Evolutionary conservation across 345 rosid genomes (phyloP).

Genomic region (Eucalyptus caleyi): DNA sequence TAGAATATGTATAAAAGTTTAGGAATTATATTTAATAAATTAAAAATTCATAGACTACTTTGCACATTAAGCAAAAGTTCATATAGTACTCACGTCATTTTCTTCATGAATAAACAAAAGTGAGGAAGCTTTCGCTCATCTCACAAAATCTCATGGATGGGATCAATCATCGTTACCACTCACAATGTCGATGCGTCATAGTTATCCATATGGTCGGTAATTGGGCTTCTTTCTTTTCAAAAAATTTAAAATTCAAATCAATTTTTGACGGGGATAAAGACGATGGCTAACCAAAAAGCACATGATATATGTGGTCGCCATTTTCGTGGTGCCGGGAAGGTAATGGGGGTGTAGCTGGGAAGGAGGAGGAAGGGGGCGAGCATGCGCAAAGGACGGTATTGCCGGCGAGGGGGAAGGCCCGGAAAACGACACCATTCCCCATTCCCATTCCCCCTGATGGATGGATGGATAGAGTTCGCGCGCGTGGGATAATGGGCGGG

Average conservation of each 20-base stretch:
- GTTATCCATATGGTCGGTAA: neutral
- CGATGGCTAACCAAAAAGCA: too few relatives aligned
- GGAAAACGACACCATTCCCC: neutral
- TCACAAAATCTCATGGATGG: too few relatives aligned
- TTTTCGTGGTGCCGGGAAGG: neutral
- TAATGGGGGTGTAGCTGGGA: neutral
- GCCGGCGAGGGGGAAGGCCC: neutral
- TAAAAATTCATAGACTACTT: accelerated
- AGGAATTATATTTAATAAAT: too few relatives aligned
- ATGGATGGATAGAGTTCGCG: neutral
- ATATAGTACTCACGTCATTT: accelerated
- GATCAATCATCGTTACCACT: accelerated
- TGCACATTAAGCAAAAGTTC: too few relatives aligned
- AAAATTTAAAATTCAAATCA: neutral
- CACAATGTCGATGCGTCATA: neutral
- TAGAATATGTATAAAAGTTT: too few relatives aligned
- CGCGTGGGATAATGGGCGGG: neutral
- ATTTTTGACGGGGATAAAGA: too few relatives aligned
- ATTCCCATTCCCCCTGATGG: neutral
- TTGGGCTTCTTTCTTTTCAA: accelerated
- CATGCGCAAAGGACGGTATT: neutral
- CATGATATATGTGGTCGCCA: neutral
- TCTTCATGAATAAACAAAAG: too few relatives aligned
- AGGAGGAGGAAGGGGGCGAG: neutral
- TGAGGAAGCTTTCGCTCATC: accelerated